phyloP scores from a whole-genome alignment of 208 protist genomes.

The Trypanosoma mega region DNA sequence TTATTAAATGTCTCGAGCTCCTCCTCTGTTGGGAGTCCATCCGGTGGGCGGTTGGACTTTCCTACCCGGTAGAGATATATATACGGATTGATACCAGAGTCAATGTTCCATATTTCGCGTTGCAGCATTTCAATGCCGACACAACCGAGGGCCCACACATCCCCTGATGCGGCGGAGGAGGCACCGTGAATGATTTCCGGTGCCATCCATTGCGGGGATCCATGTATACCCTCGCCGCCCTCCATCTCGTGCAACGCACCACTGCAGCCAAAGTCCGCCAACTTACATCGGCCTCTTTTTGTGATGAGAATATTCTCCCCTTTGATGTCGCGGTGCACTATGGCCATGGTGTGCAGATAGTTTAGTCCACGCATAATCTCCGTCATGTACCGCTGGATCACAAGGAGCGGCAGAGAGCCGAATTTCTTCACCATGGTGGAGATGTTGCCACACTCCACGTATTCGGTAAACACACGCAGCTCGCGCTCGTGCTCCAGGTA shows the following conservation, averaged over 20 bases:
- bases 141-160: constrained; percentile 83
- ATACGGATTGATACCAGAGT: constrained; percentile 32
- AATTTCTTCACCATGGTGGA: constrained; percentile 55
- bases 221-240: constrained; percentile 12
- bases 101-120: constrained; percentile 45
- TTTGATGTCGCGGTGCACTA: constrained; percentile 86
- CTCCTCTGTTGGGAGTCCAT: constrained; percentile 45
- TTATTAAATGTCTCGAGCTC: constrained; percentile 33
- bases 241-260: constrained; percentile 21
- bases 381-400: constrained; percentile 72
- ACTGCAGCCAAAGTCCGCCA: constrained; percentile 82
- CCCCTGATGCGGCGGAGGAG: constrained; percentile 27
- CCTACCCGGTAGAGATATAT: constrained; percentile 54
- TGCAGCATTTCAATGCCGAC: constrained; percentile 81
- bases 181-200: constrained; percentile 69
- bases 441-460: constrained; percentile 75
- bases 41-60: constrained; percentile 38
- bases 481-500: constrained; percentile 35
- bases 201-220: constrained; percentile 80
- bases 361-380: constrained; percentile 67
- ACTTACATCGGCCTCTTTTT: constrained; percentile 63
- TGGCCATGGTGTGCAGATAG: constrained; percentile 67
- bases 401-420: constrained; percentile 46
- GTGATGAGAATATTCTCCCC: constrained; percentile 79
- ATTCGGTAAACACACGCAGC: constrained; percentile 76